A percentile compares a stretch with the other conserved stretches of the same genome.
phyloP scores from a whole-genome alignment of 176 grass and related monocot genomes.

The Poa annua region DNA sequence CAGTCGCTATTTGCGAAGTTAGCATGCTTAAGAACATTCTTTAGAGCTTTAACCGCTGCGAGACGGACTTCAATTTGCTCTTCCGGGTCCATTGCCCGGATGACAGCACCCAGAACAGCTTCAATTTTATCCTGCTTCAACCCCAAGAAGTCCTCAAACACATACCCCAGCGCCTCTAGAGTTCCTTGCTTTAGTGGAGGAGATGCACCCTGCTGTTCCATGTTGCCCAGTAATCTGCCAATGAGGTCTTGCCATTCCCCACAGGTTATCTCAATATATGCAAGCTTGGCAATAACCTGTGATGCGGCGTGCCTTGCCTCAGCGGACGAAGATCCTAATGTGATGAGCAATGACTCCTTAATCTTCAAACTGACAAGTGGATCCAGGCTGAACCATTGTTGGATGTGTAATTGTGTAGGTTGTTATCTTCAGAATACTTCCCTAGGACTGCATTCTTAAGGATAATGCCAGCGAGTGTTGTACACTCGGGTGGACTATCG shows the following conservation, averaged over 20 bases:
- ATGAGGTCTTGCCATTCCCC: constrained; percentile 86
- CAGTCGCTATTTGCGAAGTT: constrained; percentile 82
- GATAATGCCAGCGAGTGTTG: constrained; percentile 75
- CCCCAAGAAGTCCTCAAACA: constrained; percentile 83
- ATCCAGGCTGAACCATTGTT: constrained; percentile 67
- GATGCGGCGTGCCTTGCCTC: constrained; percentile 75
- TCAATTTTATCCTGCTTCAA: constrained; percentile 84
- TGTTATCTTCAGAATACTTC: constrained; percentile 63
- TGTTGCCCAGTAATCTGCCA: constrained; percentile 64
- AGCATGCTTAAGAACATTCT: constrained; percentile 85
- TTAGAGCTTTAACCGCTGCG: constrained; percentile 77
- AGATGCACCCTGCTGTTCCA: constrained; percentile 53
- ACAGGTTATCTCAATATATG: constrained; percentile 75
- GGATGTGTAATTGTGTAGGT: constrained; percentile 49
- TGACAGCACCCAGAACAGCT: constrained; percentile 81
- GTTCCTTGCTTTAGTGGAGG: constrained; percentile 79
- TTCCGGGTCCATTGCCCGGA: constrained; percentile 72
- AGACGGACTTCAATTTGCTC: constrained; percentile 75
- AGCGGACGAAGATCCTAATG: constrained; percentile 60
- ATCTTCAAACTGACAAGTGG: constrained; percentile 61
- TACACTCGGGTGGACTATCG: constrained; percentile 60
- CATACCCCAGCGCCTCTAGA: constrained; percentile 80
- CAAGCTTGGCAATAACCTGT: constrained; percentile 85
- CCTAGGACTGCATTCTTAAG: constrained; percentile 77
- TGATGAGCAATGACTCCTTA: constrained; percentile 78